These are phyloP conservation scores for Chalaropsis thielavioides DNA, from an alignment of 2,329 filamentous ascomycete species.

Conservation along the genomic window DNA sequence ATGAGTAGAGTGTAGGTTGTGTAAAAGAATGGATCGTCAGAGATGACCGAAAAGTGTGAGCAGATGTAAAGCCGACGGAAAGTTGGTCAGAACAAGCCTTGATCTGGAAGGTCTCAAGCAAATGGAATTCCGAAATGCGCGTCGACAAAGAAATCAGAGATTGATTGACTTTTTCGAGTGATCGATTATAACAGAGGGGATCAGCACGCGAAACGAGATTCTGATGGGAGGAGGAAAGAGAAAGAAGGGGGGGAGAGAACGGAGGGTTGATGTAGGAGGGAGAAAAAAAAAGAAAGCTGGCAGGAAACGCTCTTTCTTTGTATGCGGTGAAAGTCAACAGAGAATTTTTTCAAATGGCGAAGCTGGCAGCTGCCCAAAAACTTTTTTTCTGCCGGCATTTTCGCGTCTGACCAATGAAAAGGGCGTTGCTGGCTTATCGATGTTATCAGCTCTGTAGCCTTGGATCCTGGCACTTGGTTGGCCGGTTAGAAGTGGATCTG, in stretches of 20 bases:
- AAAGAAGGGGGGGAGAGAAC: neutral
- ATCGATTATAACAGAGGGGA: neutral
- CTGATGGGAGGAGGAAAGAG: slow-evolving; percentile 8
- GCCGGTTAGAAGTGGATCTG: neutral
- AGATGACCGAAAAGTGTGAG: neutral
- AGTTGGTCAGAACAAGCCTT: no score
- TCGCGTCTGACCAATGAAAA: slow-evolving; percentile 8
- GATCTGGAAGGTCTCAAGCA: neutral
- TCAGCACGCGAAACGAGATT: slow-evolving; percentile 9
- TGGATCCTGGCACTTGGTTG: slow-evolving; percentile 4
- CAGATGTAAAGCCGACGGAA: neutral
- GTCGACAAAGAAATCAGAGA: slow-evolving; percentile 8
- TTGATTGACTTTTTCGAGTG: slow-evolving; percentile 7
- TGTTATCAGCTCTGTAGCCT: slow-evolving; percentile 14
- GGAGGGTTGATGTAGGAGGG: slow-evolving; percentile 4
- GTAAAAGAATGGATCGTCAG: neutral
- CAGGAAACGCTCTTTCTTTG: slow-evolving; percentile 15
- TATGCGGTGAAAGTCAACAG: neutral
- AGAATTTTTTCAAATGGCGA: slow-evolving; percentile 11
- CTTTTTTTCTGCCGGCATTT: slow-evolving; percentile 16
- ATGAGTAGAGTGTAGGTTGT: neutral
- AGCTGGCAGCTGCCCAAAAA: slow-evolving; percentile 11
- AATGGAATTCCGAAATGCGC: slow-evolving; percentile 6
- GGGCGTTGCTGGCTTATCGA: slow-evolving; percentile 5
- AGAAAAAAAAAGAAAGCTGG: slow-evolving; percentile 12